Base-by-base conservation (phyloP, 176 grass and related monocot genomes). In the Poa annua region DNA sequence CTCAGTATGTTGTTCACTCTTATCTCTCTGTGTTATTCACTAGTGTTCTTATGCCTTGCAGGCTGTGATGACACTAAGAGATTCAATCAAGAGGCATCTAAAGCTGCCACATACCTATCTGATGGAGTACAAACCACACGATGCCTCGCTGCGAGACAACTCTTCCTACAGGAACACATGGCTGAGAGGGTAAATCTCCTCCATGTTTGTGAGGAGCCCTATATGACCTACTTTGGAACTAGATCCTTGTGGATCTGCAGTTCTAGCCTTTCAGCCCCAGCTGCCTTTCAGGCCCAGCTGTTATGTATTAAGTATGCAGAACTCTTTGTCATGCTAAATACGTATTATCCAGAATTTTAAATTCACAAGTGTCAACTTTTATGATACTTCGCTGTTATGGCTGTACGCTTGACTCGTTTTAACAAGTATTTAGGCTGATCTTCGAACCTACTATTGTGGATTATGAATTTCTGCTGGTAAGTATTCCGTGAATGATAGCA, bases 121-220 rank as follows among this genome's bases (percentile, higher is more conserved):
- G 56, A 99, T 99, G 93, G 97, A 99, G 78, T 99, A 99, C 85
- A 99, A 96, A 79, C 89, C 97, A 24, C 97, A 99, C 41, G 91
- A 93, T 50, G 97, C 93, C 35, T 92, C 97, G 5, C 74, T 93
- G 49, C 89, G 97, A 32, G 97, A 96, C 48, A 96, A 99, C 53
- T 99, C 97, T 1, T 99, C 97, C 0, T 99, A 99, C 73, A 93
- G 93, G 82, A 99, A 99, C 85, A 85, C 93, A 72, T 99, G 97
- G 97, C 82, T 99, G 86, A 94, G 89, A 81, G 97, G 91, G 74
- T 99, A 83, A 79, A 17, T 13, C 26, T 59, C 16, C 61, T 49
- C 26, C 35, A 45, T 67, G 13, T 38, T 14, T 5, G 50, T 53
- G 47, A 84, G 38, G 25, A 39, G 39, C 59, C 76, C 53, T 34